Conservation (phyloP, 2,329 filamentous ascomycete species). For the Cadophora malorum region DNA sequence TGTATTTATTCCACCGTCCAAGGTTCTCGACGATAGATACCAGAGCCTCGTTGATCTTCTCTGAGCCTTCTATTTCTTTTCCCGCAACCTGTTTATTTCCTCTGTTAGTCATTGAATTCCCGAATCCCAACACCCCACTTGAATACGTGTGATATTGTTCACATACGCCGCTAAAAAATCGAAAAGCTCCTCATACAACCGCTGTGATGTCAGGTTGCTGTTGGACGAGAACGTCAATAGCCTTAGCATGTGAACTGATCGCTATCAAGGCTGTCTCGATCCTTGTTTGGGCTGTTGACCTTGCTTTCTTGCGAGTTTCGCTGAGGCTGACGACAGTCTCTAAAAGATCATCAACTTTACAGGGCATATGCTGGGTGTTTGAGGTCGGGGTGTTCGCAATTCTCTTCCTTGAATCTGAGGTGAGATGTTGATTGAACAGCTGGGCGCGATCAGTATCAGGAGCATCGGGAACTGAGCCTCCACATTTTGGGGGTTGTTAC, state of each 20-base stretch:
- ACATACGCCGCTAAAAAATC: conserved; percentile 17
- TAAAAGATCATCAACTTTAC: background rate
- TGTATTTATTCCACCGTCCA: conserved; percentile 7
- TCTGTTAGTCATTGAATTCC: background rate
- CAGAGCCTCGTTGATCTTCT: conserved; percentile 6
- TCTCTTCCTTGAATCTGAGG: background rate
- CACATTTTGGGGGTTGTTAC: background rate
- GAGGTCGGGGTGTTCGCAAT: background rate
- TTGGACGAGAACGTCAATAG: conserved; percentile 16
- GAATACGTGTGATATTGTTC: background rate
- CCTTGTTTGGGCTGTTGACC: background rate
- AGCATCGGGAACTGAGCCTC: background rate
- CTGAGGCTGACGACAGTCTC: conserved; percentile 1
- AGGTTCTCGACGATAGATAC: background rate
- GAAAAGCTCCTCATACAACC: conserved; percentile 17
- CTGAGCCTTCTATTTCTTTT: conserved; percentile 10
- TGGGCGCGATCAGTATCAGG: background rate
- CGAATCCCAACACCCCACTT: background rate
- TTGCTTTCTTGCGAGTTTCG: background rate
- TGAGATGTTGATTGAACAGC: conserved; percentile 6
- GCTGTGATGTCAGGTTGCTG: conserved; percentile 21
- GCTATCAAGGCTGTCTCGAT: conserved; percentile 8
- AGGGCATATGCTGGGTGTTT: conserved; percentile 3
- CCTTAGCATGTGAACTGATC: conserved; percentile 14
- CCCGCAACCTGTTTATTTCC: background rate